Percentiles rank a stretch among this genome's conserved stretches.
These are phyloP conservation scores for Coprinopsis marcescibilis DNA, from an alignment of 768 basidiomycete genomes.

Conservation along the genomic window DNA sequence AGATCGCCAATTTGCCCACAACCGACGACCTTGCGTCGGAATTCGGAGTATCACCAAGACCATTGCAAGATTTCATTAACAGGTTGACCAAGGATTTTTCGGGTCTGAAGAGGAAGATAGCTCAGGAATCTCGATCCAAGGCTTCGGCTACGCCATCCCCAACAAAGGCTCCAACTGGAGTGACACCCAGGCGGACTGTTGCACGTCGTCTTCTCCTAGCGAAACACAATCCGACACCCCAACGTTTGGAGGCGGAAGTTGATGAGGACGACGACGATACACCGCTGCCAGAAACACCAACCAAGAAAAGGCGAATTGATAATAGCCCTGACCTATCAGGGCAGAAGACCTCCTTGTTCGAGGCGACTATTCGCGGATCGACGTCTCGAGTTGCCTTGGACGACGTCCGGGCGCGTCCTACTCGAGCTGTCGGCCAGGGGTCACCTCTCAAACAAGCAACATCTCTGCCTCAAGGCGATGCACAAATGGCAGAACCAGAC, in stretches of 20 bases:
- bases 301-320: slow-evolving; percentile 7
- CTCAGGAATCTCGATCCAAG: slow-evolving; percentile 3
- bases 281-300: slow-evolving; percentile 9
- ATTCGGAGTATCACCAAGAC: background rate
- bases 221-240: background rate
- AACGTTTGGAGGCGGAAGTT: background rate
- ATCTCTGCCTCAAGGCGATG: background rate
- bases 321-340: background rate
- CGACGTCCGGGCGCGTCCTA: background rate
- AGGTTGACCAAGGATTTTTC: slow-evolving; percentile 4
- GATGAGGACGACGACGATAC: slow-evolving; percentile 4
- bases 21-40: background rate
- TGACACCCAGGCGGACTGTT: slow-evolving; percentile 2
- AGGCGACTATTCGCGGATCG: slow-evolving; percentile 1
- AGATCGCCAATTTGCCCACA: background rate
- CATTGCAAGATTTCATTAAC: background rate
- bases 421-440: background rate
- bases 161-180: background rate
- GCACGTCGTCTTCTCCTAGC: slow-evolving; percentile 3
- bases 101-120: background rate
- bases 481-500: slow-evolving; percentile 1
- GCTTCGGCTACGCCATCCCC: slow-evolving; percentile 6
- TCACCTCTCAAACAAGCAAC: slow-evolving; percentile 4
- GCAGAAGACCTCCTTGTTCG: background rate
- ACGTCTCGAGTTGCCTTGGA: slow-evolving; percentile 1